Conservation (phyloP, 352 stramenopile genomes). For the Elongisporangium undulatum region DNA sequence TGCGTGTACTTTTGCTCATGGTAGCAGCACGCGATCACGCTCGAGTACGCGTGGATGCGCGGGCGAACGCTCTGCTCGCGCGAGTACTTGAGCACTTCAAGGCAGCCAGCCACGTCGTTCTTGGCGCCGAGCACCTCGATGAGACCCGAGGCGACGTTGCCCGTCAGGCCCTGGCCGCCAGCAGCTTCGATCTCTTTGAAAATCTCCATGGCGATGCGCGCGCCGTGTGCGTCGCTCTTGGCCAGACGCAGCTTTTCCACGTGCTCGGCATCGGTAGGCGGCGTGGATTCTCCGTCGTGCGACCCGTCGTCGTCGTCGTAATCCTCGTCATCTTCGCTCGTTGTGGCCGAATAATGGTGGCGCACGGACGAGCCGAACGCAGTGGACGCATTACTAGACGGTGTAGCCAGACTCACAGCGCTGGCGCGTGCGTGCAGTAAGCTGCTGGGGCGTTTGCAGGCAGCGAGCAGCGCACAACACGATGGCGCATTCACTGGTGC, state of each 20-base stretch:
- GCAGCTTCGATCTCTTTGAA: constrained; percentile 35
- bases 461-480: not conserved
- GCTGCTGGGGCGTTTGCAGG: not conserved
- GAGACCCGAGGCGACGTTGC: constrained; percentile 48
- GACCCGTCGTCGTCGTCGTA: not conserved
- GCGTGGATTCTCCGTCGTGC: not conserved
- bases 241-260: constrained; percentile 11
- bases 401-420: not conserved
- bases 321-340: not conserved
- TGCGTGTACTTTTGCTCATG: constrained; percentile 57
- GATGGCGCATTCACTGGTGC: not conserved
- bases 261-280: constrained; percentile 4
- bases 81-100: constrained; percentile 62
- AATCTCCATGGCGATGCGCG: constrained; percentile 45
- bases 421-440: not conserved
- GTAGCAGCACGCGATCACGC: constrained; percentile 76
- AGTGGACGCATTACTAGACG: not conserved
- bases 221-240: constrained; percentile 10
- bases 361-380: not conserved
- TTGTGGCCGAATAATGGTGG: constrained; percentile 7
- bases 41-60: constrained; percentile 81
- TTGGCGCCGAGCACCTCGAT: constrained; percentile 57
- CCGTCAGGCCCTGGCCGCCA: constrained; percentile 28
- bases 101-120: constrained; percentile 38
- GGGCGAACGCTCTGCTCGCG: constrained; percentile 64